phyloP scores from a whole-genome alignment of 768 basidiomycete genomes.

The Kwoniella pini region DNA sequence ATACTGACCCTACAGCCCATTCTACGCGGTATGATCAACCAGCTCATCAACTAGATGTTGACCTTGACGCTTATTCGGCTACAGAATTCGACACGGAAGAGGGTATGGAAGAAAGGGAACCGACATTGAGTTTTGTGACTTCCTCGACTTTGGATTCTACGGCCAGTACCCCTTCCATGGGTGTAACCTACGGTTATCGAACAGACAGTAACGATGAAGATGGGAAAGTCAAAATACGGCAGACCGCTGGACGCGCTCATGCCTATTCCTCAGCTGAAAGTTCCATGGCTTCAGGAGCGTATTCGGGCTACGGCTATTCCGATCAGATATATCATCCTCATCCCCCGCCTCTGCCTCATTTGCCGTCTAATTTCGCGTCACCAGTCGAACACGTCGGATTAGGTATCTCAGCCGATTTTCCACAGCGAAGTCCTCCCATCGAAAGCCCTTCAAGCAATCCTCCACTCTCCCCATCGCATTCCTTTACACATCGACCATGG shows the following conservation, averaged over 20 bases:
- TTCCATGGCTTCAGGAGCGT: constrained; percentile 41
- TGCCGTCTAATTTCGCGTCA: constrained; percentile 21
- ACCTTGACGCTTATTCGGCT: constrained; percentile 39
- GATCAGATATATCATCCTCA: constrained; percentile 37
- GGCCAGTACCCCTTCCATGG: constrained; percentile 41
- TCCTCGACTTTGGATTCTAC: constrained; percentile 36
- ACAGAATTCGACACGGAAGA: constrained; percentile 35
- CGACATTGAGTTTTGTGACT: constrained; percentile 31
- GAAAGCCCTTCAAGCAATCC: constrained; percentile 19
- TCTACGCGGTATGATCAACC: constrained; percentile 8
- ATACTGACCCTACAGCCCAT: constrained; percentile 34
- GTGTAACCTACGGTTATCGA: constrained; percentile 31
- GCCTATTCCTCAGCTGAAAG: constrained; percentile 45
- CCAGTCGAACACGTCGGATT: constrained; percentile 35
- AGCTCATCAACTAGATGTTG: constrained; percentile 38
- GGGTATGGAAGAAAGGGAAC: constrained; percentile 24
- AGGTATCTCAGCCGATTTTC: constrained; percentile 32
- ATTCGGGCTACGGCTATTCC: constrained; percentile 33
- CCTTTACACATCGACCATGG: constrained; percentile 44
- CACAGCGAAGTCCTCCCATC: constrained; percentile 8
- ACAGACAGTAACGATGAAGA: constrained; percentile 26
- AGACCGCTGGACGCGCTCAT: constrained; percentile 34
- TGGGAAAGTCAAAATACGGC: constrained; percentile 28
- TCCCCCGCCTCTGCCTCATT: constrained; percentile 41
- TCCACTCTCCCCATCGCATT: constrained; percentile 23